Conservation (phyloP, 2,329 filamentous ascomycete species). For the Fusarium avenaceum region DNA sequence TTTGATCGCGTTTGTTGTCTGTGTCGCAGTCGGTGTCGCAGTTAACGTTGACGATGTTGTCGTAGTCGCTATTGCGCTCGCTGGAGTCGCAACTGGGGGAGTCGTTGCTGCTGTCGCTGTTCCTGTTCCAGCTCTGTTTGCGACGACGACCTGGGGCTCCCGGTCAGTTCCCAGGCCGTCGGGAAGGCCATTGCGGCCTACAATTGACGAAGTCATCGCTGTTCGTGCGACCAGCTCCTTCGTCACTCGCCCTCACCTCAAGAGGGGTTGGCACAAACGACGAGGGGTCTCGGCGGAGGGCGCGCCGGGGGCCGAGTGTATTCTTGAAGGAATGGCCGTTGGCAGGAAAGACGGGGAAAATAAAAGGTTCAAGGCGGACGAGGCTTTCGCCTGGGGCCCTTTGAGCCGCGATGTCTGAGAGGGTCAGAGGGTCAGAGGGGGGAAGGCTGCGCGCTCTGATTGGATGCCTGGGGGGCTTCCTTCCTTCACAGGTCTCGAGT, state of each 20-base stretch:
- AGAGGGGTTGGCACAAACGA: conserved; percentile 38
- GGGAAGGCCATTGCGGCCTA: conserved; percentile 54
- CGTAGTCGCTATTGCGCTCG: conserved; percentile 30
- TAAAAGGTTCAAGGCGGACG: conserved; percentile 48
- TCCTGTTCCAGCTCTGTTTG: conserved; percentile 32
- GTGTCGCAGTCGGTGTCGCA: conserved; percentile 23
- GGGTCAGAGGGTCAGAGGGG: conserved; percentile 32
- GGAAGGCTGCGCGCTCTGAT: conserved; percentile 43
- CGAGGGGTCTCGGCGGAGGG: conserved; percentile 39
- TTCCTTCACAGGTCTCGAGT: conserved; percentile 37
- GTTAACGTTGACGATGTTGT: conserved; percentile 11
- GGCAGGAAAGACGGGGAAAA: conserved; percentile 44
- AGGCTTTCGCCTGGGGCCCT: conserved; percentile 49
- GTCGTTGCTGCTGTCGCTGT: conserved; percentile 21
- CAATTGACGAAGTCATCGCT: conserved; percentile 74
- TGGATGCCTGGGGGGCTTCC: conserved; percentile 35
- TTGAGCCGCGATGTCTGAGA: conserved; percentile 50
- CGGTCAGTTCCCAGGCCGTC: conserved; percentile 41
- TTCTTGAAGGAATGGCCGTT: conserved; percentile 39
- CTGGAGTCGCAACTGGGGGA: conserved; percentile 19
- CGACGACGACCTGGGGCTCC: conserved; percentile 43
- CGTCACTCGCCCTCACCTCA: conserved; percentile 57
- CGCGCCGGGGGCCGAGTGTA: conserved; percentile 35
- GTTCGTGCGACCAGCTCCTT: conserved; percentile 68
- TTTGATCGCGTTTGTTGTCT: conserved; percentile 28